These are phyloP conservation scores for Wallacemonas sp. DNA, from an alignment of 208 protist genomes.

Conservation along the genomic window DNA sequence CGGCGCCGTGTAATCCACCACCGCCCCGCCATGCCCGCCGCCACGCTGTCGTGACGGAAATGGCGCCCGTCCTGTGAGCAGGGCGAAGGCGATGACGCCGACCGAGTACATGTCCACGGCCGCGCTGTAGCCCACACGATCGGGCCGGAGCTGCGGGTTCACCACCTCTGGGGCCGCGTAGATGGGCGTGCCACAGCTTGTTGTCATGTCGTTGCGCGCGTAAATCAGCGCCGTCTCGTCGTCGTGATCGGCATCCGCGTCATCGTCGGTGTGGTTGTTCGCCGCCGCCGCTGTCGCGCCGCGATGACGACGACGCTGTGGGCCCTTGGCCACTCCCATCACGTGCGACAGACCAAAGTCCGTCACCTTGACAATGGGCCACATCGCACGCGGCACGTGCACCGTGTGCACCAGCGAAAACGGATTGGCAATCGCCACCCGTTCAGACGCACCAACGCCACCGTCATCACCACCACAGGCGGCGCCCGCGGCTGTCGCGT, in stretches of 20 bases:
- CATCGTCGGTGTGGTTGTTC: neutral
- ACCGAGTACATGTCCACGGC: slow-evolving; percentile 76
- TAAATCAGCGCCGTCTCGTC: slow-evolving; percentile 32
- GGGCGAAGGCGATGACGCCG: slow-evolving; percentile 60
- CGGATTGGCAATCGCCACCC: slow-evolving; percentile 38
- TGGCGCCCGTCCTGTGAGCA: slow-evolving; percentile 46
- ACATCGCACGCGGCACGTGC: slow-evolving; percentile 42
- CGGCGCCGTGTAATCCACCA: slow-evolving; percentile 22
- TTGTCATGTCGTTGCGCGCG: slow-evolving; percentile 46
- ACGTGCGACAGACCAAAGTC: slow-evolving; percentile 74
- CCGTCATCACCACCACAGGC: neutral
- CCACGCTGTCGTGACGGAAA: slow-evolving; percentile 29
- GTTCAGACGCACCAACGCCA: neutral
- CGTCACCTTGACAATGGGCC: slow-evolving; percentile 67
- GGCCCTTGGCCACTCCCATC: slow-evolving; percentile 15
- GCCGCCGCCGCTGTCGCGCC: neutral
- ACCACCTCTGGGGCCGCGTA: slow-evolving; percentile 73
- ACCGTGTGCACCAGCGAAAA: slow-evolving; percentile 48
- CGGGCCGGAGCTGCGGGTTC: slow-evolving; percentile 28
- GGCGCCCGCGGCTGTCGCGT: too few species aligned
- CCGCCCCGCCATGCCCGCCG: neutral
- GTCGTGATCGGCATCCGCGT: neutral
- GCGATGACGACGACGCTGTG: neutral
- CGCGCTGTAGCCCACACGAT: slow-evolving; percentile 49
- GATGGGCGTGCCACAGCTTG: slow-evolving; percentile 69